phyloP scores from a whole-genome alignment of 305 asterid species.

The Lippia alba region DNA sequence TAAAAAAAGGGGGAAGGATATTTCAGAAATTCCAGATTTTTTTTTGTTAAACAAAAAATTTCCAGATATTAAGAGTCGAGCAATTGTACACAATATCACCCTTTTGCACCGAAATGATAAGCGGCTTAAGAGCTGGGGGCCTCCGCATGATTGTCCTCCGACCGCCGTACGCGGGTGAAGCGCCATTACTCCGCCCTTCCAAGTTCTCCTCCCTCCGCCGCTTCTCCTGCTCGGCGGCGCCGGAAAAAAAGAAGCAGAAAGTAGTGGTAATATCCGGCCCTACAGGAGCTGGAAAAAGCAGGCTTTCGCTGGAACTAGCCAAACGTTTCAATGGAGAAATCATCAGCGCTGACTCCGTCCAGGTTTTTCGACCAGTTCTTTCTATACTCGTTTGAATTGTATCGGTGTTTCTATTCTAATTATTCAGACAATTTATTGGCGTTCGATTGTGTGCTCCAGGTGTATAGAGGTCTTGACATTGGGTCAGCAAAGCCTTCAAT shows the following conservation, averaged over 20 bases:
- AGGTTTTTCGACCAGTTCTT: slow-evolving; percentile 47
- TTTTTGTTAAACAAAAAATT: too few species aligned
- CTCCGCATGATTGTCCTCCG: slow-evolving; percentile 60
- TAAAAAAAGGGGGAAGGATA: not conserved
- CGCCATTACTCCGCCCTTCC: slow-evolving; percentile 36
- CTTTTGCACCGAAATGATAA: slow-evolving; percentile 38
- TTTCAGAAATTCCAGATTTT: not conserved
- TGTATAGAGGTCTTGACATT: slow-evolving; percentile 87
- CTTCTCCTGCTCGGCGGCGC: slow-evolving; percentile 43
- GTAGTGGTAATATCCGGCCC: slow-evolving; percentile 94
- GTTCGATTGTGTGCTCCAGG: slow-evolving; percentile 51
- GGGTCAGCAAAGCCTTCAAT: slow-evolving; percentile 93
- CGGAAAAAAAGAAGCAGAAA: slow-evolving; percentile 45
- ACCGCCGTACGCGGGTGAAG: slow-evolving; percentile 45
- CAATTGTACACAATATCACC: not conserved
- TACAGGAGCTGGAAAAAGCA: slow-evolving; percentile 97
- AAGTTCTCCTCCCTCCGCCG: slow-evolving; percentile 22
- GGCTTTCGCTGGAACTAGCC: slow-evolving; percentile 85
- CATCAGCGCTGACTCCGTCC: slow-evolving; percentile 94
- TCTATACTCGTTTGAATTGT: not conserved
- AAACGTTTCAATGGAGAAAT: slow-evolving; percentile 90
- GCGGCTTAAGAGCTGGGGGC: slow-evolving; percentile 45
- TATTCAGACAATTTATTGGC: slow-evolving; percentile 17
- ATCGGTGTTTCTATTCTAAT: not conserved
- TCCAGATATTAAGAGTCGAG: not conserved